A percentile compares a stretch with the other conserved stretches of the same genome.
phyloP scores from a whole-genome alignment of 108 stramenopile genomes.

The Cyclotella choctawhatcheeana region DNA sequence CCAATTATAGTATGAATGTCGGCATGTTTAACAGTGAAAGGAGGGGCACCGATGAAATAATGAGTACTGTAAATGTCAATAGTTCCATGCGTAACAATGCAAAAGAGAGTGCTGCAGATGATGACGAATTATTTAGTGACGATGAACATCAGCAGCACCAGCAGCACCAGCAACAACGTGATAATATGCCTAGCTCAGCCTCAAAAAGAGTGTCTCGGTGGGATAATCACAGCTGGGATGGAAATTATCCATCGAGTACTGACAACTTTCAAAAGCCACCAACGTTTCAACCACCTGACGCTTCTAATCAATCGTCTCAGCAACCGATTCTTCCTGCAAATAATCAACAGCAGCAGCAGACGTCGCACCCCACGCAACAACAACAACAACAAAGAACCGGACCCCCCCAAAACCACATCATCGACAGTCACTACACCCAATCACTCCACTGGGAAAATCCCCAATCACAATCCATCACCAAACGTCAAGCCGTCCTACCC shows the following conservation, averaged over 20 bases:
- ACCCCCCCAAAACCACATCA: not conserved
- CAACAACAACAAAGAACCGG: not conserved
- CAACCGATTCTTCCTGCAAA: too few species aligned
- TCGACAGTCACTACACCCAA: slow-evolving; percentile 29
- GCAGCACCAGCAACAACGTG: not conserved
- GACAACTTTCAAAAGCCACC: too few species aligned
- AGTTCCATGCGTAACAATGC: not conserved
- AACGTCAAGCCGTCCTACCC: slow-evolving; percentile 39
- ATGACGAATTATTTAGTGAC: slow-evolving; percentile 13
- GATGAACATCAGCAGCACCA: not conserved
- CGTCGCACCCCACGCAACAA: not conserved
- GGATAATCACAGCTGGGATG: too few species aligned
- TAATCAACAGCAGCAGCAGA: not conserved
- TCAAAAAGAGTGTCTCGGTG: too few species aligned
- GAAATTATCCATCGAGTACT: too few species aligned
- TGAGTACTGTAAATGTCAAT: not conserved
- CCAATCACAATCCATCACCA: slow-evolving; percentile 9
- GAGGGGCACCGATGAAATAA: not conserved
- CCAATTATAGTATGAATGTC: too few species aligned
- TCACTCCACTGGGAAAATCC: slow-evolving; percentile 49
- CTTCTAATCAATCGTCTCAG: too few species aligned
- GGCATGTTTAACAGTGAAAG: not conserved
- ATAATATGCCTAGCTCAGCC: too few species aligned
- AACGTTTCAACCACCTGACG: too few species aligned
- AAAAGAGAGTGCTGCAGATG: not conserved